Percentiles rank a stretch among this genome's conserved stretches.
Evolutionary conservation across 306 rosid genomes (phyloP).

Genomic region (Rosa multiflora): DNA sequence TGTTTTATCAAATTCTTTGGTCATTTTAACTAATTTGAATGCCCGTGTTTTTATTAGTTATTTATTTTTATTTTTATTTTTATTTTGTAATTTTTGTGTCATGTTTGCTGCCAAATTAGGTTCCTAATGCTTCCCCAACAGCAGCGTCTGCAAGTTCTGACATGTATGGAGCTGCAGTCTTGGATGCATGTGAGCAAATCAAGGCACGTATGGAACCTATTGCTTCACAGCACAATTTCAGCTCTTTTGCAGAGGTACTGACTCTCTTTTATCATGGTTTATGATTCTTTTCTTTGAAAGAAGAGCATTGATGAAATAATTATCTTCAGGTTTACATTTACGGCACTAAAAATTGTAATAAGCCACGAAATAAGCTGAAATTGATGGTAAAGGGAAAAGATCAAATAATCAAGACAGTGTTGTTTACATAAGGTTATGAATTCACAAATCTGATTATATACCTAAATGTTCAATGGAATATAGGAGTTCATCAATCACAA

Average conservation of each 20-base stretch:
- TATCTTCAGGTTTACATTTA: background rate
- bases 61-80: background rate
- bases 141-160: constrained; percentile 99
- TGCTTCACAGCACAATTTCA: constrained; percentile 57
- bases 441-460: background rate
- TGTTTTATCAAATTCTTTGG: background rate
- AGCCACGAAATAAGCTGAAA: background rate
- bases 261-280: constrained; percentile 10
- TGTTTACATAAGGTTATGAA: background rate
- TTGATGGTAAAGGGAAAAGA: background rate
- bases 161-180: constrained; percentile 91
- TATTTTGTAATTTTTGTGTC: constrained; percentile 23
- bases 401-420: no score
- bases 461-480: background rate
- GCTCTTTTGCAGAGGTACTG: constrained; percentile 71
- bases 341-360: background rate
- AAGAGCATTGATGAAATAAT: background rate
- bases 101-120: constrained; percentile 47
- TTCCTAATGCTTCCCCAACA: constrained; percentile 90
- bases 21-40: background rate
- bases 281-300: background rate
- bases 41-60: background rate
- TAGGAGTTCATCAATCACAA: background rate
- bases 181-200: constrained; percentile 93
- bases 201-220: constrained; percentile 86